These are phyloP conservation scores for Candida stauntonica DNA, from an alignment of 805 yeast species.

Conservation along the genomic window DNA sequence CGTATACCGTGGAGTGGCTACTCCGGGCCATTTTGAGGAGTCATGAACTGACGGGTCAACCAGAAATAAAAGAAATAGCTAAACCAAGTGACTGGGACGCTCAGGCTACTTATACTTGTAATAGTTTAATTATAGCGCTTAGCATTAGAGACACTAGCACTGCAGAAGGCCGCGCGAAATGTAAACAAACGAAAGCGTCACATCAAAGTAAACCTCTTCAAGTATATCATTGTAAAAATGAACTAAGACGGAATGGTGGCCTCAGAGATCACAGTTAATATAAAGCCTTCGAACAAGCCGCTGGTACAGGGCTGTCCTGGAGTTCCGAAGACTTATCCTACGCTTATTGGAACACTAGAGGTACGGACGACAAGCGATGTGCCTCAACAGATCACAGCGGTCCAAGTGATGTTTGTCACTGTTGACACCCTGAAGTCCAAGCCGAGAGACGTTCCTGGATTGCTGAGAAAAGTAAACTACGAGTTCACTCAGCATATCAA, in stretches of 20 bases:
- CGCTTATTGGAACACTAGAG: slow-evolving; percentile 53
- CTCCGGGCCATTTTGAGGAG: no score
- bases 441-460: slow-evolving; percentile 32
- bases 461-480: slow-evolving; percentile 28
- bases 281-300: slow-evolving; percentile 50
- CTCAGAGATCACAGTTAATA: slow-evolving; percentile 23
- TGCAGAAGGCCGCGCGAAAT: no score
- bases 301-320: slow-evolving; percentile 67
- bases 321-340: slow-evolving; percentile 54
- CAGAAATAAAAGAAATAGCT: no score
- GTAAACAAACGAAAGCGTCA: no score
- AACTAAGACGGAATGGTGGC: slow-evolving; percentile 2
- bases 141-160: no score
- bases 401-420: slow-evolving; percentile 46
- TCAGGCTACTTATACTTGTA: no score
- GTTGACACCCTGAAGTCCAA: slow-evolving; percentile 44
- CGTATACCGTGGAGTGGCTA: no score
- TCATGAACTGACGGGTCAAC: no score
- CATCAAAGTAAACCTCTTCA: no score
- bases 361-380: slow-evolving; percentile 46
- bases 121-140: no score
- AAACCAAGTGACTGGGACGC: no score
- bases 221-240: no score
- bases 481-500: slow-evolving; percentile 34
- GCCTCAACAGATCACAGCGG: slow-evolving; percentile 43